Conservation (phyloP, 257 asterid genomes). For the Capsicum pubescens region DNA sequence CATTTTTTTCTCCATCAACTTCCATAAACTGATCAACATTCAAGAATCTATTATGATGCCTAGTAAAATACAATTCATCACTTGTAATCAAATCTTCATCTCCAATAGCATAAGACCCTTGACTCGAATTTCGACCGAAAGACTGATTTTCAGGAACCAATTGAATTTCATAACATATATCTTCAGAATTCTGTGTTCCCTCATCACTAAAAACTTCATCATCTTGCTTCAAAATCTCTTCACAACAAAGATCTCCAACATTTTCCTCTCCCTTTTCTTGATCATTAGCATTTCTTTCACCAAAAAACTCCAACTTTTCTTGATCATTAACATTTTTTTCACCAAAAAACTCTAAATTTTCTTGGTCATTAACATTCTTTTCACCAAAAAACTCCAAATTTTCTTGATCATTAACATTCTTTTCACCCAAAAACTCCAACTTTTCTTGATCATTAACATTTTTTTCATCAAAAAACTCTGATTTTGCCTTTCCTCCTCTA, state of each 20-base stretch:
- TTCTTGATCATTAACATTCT: not conserved
- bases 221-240: constrained; percentile 25
- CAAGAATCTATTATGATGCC: constrained; percentile 22
- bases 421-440: too few species aligned
- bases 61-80: constrained; percentile 22
- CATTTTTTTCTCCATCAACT: constrained; percentile 9
- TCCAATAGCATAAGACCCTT: constrained; percentile 18
- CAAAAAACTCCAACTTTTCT: not conserved
- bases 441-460: constrained; percentile 6
- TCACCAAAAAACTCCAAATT: not conserved
- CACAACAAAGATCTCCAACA: constrained; percentile 27
- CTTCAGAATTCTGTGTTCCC: constrained; percentile 34
- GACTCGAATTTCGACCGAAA: not conserved
- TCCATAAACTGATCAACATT: constrained; percentile 30
- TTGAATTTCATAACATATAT: constrained; percentile 52
- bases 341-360: not conserved
- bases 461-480: too few species aligned
- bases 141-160: constrained; percentile 31
- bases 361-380: constrained; percentile 18
- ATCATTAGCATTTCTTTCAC: not conserved
- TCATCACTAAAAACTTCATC: constrained; percentile 31
- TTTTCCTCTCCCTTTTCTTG: constrained; percentile 21
- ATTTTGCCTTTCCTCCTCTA: too few species aligned
- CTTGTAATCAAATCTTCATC: not conserved
- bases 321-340: constrained; percentile 5